phyloP scores from a whole-genome alignment of 108 stramenopile species.

The Skeletonema grethae region DNA sequence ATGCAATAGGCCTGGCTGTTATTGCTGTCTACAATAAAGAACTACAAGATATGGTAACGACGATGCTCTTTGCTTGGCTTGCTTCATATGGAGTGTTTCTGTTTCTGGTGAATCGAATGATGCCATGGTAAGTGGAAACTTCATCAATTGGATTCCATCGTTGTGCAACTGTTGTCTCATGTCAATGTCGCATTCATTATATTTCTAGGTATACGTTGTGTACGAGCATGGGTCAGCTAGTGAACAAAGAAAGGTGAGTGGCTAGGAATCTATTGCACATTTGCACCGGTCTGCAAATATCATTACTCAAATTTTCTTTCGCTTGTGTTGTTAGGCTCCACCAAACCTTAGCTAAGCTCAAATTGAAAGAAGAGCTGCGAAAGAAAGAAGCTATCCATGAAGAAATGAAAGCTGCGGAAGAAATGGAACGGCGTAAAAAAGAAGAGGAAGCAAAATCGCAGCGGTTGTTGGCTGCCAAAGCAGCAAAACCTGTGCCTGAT shows the following conservation, averaged over 20 bases:
- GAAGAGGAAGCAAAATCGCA: constrained; percentile 11
- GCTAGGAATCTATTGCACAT: not conserved
- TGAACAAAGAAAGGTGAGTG: constrained; percentile 52
- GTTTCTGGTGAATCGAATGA: constrained; percentile 51
- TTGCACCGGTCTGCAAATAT: not conserved
- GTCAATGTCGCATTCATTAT: not conserved
- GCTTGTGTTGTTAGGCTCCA: constrained; percentile 15
- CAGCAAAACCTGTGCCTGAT: not conserved
- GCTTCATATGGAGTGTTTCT: constrained; percentile 68
- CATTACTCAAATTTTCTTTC: not conserved
- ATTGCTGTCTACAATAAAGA: constrained; percentile 62
- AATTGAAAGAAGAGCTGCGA: constrained; percentile 35
- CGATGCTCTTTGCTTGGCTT: constrained; percentile 40
- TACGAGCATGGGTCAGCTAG: constrained; percentile 82
- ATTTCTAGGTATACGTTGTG: constrained; percentile 73
- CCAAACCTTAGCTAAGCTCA: constrained; percentile 47
- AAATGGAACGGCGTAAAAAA: constrained; percentile 28
- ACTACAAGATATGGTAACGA: constrained; percentile 5
- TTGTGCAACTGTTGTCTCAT: constrained; percentile 5
- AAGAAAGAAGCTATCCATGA: constrained; percentile 34
- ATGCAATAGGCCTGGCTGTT: constrained; percentile 75
- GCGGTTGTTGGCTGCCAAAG: not conserved
- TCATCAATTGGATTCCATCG: not conserved
- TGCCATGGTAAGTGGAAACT: constrained; percentile 55
- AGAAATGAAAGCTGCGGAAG: constrained; percentile 28